phyloP scores from a whole-genome alignment of 495 filamentous ascomycete species.

The Xylaria acuta region DNA sequence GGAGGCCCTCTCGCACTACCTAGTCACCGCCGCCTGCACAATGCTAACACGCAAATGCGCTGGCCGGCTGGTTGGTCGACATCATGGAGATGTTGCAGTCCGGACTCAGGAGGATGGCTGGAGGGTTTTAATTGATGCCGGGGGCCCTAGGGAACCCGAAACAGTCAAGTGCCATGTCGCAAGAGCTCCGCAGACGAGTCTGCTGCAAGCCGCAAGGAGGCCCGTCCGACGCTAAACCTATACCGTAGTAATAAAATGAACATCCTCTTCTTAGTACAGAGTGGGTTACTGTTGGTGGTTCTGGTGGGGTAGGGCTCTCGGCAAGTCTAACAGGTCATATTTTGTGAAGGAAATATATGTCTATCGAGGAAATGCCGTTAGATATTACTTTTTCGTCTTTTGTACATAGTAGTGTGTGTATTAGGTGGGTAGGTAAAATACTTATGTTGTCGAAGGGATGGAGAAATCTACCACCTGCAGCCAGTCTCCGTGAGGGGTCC shows the following conservation, averaged over 20 bases:
- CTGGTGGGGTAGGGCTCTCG: neutral
- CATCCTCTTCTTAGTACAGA: constrained; percentile 6
- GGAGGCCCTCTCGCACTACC: constrained; percentile 1
- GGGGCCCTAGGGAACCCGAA: constrained; percentile 11
- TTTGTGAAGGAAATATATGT: neutral
- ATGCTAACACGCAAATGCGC: constrained; percentile 8
- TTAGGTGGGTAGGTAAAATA: too few relatives aligned
- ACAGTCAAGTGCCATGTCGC: constrained; percentile 22
- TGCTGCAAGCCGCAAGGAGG: constrained; percentile 21
- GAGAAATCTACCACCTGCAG: too few relatives aligned
- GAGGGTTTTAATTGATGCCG: constrained; percentile 17
- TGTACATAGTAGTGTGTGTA: too few relatives aligned
- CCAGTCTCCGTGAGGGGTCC: too few relatives aligned
- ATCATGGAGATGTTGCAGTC: neutral
- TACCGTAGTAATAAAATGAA: constrained; percentile 25
- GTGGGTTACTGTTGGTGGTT: neutral
- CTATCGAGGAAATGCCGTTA: neutral
- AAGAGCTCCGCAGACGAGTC: neutral
- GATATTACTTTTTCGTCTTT: neutral
- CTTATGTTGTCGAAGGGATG: too few relatives aligned
- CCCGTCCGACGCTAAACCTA: constrained; percentile 15
- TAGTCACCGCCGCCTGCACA: constrained; percentile 3
- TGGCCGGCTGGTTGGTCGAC: too few relatives aligned
- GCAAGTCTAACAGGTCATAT: constrained; percentile 4
- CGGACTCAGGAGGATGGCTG: constrained; percentile 16